Evolutionary conservation across 257 asterid species (phyloP), one percentile per base, ranked within the genome.

Genomic region (Avicennia marina): DNA sequence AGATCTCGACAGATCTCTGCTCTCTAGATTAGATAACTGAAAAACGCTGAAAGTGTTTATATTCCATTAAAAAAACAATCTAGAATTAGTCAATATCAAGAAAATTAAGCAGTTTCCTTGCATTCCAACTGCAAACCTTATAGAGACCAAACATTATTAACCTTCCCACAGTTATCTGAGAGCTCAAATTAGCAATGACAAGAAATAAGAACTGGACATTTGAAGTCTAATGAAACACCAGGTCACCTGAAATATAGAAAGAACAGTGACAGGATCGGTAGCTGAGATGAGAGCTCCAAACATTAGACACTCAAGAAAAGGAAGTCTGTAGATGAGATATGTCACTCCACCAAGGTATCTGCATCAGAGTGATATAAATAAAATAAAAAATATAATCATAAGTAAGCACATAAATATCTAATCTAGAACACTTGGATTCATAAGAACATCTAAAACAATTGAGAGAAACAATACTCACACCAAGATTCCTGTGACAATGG

Each of bases 211-310:
- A 29, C 34, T 29, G 34, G 2, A 2, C 41, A 36, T 4, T 11
- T 4, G 3, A 36, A 36, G 10, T 5, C 41, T 11, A 36, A 36
- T 36, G 10, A 2, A 7, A 5, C 41, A 36, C 41, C 2, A 20
- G 26, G 39, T 66, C 58, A 93, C 97, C 95, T 93, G 97, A 76
- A 93, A 93, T 73, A 93, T 93, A 64, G 99, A 93, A 67, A 93
- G 75, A 64, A 93, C 99, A 17, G 99, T 93, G 72, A 89, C 99
- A 66, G 97, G 99, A 74, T 93, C 97, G 5, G 96, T 93, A 48
- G 97, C 97, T 10, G 97, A 93, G 77, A 93, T 93, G 56, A 93
- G 95, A 62, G 99, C 95, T 60, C 99, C 97, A 74, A 93, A 93
- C 97, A 93, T 93, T 77, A 93, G 78, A 66, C 99, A 93, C 71